Conservation (phyloP, 2,329 filamentous ascomycete species). For the Leptoxyphium fumago region DNA sequence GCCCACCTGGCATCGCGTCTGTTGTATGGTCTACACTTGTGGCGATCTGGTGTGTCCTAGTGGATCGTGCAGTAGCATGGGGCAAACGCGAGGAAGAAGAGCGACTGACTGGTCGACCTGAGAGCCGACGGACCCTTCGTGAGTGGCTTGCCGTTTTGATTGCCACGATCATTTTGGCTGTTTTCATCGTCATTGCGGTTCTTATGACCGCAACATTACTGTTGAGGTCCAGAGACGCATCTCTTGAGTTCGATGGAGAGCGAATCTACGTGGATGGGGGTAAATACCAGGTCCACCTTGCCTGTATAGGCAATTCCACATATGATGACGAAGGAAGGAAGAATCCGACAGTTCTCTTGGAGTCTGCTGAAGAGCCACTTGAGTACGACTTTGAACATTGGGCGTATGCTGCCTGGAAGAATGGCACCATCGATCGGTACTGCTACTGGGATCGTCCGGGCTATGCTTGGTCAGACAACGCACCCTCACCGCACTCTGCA, state of each 20-base stretch:
- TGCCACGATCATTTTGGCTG: constrained; percentile 54
- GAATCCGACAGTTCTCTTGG: constrained; percentile 69
- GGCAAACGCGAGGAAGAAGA: constrained; percentile 90
- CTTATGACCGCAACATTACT: constrained; percentile 69
- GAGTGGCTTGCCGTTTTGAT: constrained; percentile 75
- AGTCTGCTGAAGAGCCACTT: constrained; percentile 66
- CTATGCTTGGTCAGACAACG: constrained; percentile 76
- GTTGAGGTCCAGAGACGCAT: constrained; percentile 65
- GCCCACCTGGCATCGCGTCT: constrained; percentile 78
- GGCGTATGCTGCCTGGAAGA: constrained; percentile 58
- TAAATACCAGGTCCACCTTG: constrained; percentile 77
- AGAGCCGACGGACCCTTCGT: constrained; percentile 63
- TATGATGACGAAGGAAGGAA: constrained; percentile 40
- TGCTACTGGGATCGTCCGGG: constrained; percentile 94
- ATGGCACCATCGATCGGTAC: constrained; percentile 73
- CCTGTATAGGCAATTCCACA: constrained; percentile 60
- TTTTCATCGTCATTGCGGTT: constrained; percentile 54
- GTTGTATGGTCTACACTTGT: constrained; percentile 73
- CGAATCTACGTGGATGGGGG: constrained; percentile 66
- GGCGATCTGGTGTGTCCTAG: constrained; percentile 61
- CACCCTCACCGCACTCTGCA: constrained; percentile 82
- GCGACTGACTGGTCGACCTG: constrained; percentile 73
- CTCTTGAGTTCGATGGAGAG: constrained; percentile 57
- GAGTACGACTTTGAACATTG: constrained; percentile 69
- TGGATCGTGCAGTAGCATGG: constrained; percentile 74